Evolutionary conservation across 2,329 filamentous ascomycete species (phyloP), one percentile per base, ranked within the genome.

Genomic region (Cladosporium sp.): DNA sequence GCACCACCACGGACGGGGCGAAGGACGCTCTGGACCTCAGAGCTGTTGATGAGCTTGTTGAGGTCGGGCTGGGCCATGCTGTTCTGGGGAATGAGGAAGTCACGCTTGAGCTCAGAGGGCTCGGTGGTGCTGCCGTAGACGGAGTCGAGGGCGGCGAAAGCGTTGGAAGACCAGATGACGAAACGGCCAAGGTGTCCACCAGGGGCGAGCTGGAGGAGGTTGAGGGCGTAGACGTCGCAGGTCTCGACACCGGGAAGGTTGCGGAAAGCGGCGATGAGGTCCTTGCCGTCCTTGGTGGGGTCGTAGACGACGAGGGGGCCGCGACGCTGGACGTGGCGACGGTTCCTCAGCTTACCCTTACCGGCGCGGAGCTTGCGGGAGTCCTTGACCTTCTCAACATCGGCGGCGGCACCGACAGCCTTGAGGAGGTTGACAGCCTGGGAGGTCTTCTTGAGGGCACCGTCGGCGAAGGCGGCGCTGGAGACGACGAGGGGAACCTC

Each of bases 231-330:
- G 82, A 97, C 93, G 75, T 93, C 90, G 79, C 87, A 93, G 73
- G 93, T 97, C 91, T 99, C 95, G 74, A 98, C 93, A 85, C 95
- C 95, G 78, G 95, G 89, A 79, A 99, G 91, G 90, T 99, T 99
- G 88, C 95, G 93, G 92, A 97, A 97, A 77, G 93, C 94, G 79
- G 87, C 88, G 80, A 94, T 87, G 74, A 99, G 89, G 80, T 96
- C 91, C 86, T 93, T 96, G 85, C 95, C 93, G 80, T 99, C 96
- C 78, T 90, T 88, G 82, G 93, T 91, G 76, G 93, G 91, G 87
- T 96, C 91, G 89, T 97, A 98, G 85, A 99, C 91, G 82, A 99
- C 90, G 69, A 99, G 91, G 78, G 95, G 95, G 75, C 95, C 96
- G 80, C 95, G 96, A 82, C 96, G 93, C 87, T 98, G 94, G 84